phyloP scores from a whole-genome alignment of 2,329 filamentous ascomycete species.

The Aspergillus oerlinghausenensis region DNA sequence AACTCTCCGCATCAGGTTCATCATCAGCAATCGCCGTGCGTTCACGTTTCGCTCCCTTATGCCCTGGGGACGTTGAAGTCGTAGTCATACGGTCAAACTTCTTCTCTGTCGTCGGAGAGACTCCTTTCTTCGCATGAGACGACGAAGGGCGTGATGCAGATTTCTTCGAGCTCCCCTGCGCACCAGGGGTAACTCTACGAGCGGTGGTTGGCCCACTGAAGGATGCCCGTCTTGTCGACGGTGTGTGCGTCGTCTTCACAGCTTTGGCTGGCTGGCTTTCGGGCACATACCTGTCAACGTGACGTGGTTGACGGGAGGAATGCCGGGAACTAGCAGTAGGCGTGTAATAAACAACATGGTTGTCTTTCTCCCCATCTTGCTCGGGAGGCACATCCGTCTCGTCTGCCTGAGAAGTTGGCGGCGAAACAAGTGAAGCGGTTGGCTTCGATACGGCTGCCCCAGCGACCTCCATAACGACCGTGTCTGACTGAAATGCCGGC shows the following conservation, averaged over 20 bases:
- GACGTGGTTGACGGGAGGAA: constrained; percentile 42
- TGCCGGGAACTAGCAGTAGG: constrained; percentile 40
- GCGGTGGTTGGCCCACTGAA: constrained; percentile 15
- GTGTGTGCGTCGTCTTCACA: constrained; percentile 20
- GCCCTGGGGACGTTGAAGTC: constrained; percentile 24
- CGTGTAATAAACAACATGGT: constrained; percentile 27
- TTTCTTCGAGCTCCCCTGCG: constrained; percentile 26
- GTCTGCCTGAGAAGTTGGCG: constrained; percentile 41
- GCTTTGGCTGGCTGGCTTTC: constrained; percentile 26
- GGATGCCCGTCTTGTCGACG: constrained; percentile 21
- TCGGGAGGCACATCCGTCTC: constrained; percentile 35
- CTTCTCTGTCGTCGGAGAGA: constrained; percentile 34
- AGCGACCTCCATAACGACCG: constrained; percentile 24
- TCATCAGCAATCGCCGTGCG: constrained; percentile 22
- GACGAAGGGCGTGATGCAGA: constrained; percentile 34
- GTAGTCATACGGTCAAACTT: constrained; percentile 26
- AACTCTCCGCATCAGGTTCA: constrained; percentile 39
- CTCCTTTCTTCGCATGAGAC: constrained; percentile 35
- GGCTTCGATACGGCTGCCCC: constrained; percentile 27
- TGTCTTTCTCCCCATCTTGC: constrained; percentile 29
- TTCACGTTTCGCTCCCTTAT: constrained; percentile 28
- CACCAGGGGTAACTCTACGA: constrained; percentile 26
- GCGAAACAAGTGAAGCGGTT: constrained; percentile 39
- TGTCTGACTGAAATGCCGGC: constrained; percentile 32
- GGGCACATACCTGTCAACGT: constrained; percentile 36